Evolutionary conservation across 805 yeast species (phyloP).

Genomic region (Lipomyces orientalis): DNA sequence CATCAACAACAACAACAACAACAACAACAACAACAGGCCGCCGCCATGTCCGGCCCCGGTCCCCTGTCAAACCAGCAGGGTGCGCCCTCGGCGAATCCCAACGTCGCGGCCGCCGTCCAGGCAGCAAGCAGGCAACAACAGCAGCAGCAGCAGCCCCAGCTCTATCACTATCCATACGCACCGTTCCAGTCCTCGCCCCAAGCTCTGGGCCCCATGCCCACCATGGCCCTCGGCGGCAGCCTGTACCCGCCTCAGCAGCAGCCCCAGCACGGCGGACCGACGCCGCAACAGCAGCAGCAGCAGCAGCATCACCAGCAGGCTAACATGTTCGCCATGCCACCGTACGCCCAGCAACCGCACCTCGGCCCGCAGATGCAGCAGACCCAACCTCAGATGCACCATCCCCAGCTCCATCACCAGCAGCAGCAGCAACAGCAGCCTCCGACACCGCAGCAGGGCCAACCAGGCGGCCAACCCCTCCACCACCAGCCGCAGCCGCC

Average conservation of each 20-base stretch:
- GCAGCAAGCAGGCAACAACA: conserved; percentile 17
- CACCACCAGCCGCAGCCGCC: conserved; percentile 1
- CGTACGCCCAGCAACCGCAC: conserved; percentile 3
- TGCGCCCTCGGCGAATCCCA: background rate
- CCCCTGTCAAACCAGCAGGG: background rate
- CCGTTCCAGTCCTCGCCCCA: conserved; percentile 6
- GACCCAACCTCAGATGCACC: conserved; percentile 1
- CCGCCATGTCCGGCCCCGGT: conserved; percentile 1
- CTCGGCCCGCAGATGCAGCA: conserved; percentile 1
- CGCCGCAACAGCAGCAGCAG: conserved; percentile 19
- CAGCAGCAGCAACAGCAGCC: conserved; percentile 13
- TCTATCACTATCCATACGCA: conserved; percentile 2
- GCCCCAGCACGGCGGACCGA: conserved; percentile 14
- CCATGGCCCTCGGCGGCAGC: background rate
- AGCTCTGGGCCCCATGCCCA: conserved; percentile 3
- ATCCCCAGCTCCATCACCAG: conserved; percentile 12
- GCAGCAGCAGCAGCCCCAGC: conserved; percentile 11
- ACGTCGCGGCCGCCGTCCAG: conserved; percentile 2
- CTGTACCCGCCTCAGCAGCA: conserved; percentile 13
- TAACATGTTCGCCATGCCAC: conserved; percentile 1
- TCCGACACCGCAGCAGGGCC: conserved; percentile 8
- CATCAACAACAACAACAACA: conserved; percentile 14
- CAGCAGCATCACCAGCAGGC: conserved; percentile 16
- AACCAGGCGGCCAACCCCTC: background rate
- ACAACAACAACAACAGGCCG: conserved; percentile 15